Percentiles rank a stretch among this genome's conserved stretches.
Conservation (phyloP, 164 flowering plant genomes). For the Houttuynia cordata region DNA sequence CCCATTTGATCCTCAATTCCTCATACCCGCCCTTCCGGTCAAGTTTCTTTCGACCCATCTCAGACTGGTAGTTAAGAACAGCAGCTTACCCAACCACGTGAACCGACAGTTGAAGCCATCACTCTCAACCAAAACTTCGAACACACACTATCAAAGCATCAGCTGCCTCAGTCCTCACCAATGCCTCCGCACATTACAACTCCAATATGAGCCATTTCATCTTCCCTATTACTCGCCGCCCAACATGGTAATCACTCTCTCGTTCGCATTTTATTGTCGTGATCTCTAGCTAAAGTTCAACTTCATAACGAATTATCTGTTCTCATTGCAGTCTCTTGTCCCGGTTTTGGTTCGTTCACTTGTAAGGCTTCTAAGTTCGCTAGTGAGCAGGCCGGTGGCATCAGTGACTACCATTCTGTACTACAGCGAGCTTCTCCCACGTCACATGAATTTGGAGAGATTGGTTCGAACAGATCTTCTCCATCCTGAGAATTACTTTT, state of each 20-base stretch:
- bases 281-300: neutral
- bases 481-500: slow-evolving; percentile 30
- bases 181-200: neutral
- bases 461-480: slow-evolving; percentile 38
- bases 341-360: slow-evolving; percentile 44
- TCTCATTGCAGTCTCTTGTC: slow-evolving; percentile 25
- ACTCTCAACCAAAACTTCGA: neutral
- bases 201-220: slow-evolving; percentile 4
- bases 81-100: neutral
- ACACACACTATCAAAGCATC: neutral
- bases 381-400: slow-evolving; percentile 27
- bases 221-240: neutral
- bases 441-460: slow-evolving; percentile 23
- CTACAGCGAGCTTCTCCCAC: slow-evolving; percentile 51
- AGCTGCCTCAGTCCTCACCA: neutral
- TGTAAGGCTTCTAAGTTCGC: slow-evolving; percentile 25
- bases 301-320: neutral
- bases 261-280: slow-evolving; percentile 1
- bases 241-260: slow-evolving; percentile 16
- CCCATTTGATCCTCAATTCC: too few relatives aligned
- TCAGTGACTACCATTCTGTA: slow-evolving; percentile 42
- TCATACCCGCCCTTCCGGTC: too few relatives aligned
- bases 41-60: too few relatives aligned
- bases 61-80: slow-evolving; percentile 6
- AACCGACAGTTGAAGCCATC: slow-evolving; percentile 1